Percentiles rank a stretch among this genome's conserved stretches.
Evolutionary conservation across 805 yeast genomes (phyloP).

Genomic region (Maudiozyma bulderi): DNA sequence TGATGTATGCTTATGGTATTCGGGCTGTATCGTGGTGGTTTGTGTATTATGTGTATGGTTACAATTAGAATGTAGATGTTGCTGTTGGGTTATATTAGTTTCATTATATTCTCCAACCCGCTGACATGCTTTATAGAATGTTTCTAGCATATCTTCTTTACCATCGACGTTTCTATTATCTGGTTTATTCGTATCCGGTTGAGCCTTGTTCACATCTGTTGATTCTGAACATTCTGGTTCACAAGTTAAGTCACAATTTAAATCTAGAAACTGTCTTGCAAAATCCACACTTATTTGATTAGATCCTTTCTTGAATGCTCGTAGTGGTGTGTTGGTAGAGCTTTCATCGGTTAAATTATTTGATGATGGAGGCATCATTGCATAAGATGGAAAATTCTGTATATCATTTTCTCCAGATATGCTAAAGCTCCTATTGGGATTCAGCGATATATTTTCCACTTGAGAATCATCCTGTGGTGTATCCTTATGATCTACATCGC

Average conservation of each 20-base stretch:
- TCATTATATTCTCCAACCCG: conserved; percentile 2
- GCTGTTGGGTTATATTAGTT: not conserved
- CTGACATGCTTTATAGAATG: conserved; percentile 27
- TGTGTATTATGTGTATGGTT: not conserved
- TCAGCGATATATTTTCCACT: not conserved
- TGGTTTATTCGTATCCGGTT: not conserved
- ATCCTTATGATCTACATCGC: conserved; percentile 28
- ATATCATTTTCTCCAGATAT: not conserved
- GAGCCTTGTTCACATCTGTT: not conserved
- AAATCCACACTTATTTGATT: not conserved
- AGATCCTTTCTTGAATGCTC: too few relatives aligned
- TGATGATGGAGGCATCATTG: not conserved
- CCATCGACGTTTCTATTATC: not conserved
- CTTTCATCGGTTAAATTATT: not conserved
- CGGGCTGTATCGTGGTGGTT: not conserved
- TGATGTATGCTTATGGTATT: conserved; percentile 14
- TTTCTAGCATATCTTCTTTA: conserved; percentile 24
- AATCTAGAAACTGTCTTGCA: conserved; percentile 1
- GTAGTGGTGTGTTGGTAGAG: not conserved
- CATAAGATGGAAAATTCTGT: not conserved
- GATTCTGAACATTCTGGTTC: conserved; percentile 8
- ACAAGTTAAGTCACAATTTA: conserved; percentile 24
- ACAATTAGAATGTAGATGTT: not conserved
- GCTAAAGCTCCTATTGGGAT: not conserved
- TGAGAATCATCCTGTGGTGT: not conserved